These are phyloP conservation scores for Dipteronia dyeriana DNA, from an alignment of 345 rosid genomes.

Conservation along the genomic window DNA sequence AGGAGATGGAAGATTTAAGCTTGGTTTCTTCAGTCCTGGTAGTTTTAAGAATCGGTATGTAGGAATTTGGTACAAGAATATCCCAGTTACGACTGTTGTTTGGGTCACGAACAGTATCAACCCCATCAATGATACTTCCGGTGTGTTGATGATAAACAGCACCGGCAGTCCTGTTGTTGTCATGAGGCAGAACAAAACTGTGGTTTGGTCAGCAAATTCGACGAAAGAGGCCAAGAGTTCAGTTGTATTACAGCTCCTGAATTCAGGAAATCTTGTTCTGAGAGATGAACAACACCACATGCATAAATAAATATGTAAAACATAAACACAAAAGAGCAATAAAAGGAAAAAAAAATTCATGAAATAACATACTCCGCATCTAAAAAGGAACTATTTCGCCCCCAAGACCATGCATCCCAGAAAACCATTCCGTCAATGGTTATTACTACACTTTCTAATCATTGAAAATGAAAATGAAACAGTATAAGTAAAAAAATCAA, in stretches of 20 bases:
- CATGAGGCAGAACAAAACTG: background rate
- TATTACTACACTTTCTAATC: no score
- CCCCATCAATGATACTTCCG: constrained; percentile 43
- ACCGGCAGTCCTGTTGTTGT: constrained; percentile 22
- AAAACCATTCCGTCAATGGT: no score
- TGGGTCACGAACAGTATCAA: constrained; percentile 57
- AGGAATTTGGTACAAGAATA: constrained; percentile 56
- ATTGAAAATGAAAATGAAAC: no score
- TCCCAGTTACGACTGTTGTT: constrained; percentile 38
- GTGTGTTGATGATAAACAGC: constrained; percentile 14
- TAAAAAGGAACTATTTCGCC: no score
- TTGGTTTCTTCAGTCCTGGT: constrained; percentile 47
- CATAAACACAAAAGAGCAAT: no score
- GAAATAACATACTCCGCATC: no score
- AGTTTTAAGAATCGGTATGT: constrained; percentile 40
- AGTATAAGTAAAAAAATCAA: no score
- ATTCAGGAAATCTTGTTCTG: constrained; percentile 34
- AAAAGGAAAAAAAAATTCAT: no score
- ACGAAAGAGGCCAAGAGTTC: constrained; percentile 6
- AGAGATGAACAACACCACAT: no score
- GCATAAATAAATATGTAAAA: no score
- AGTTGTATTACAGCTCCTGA: constrained; percentile 24
- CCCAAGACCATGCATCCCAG: no score
- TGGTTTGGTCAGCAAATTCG: constrained; percentile 28
- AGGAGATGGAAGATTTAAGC: constrained; percentile 23